Conservation (phyloP, 192 early-diverging fungal species). For the Coemansia pectinata region DNA sequence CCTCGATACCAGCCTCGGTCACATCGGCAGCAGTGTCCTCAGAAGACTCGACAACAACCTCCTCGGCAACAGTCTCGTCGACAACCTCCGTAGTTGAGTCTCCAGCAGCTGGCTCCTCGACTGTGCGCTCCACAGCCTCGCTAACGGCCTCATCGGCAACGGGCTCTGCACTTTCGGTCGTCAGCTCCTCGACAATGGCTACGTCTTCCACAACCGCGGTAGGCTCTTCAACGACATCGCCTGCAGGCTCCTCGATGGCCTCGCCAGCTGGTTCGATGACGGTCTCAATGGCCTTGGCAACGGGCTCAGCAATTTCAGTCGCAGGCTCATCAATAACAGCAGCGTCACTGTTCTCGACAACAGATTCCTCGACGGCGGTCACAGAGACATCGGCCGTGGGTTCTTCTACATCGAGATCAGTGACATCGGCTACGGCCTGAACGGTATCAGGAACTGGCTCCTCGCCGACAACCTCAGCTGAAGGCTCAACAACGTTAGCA, state of each 20-base stretch:
- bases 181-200: neutral
- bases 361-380: neutral
- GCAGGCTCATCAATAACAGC: neutral
- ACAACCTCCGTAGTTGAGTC: neutral
- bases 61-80: neutral
- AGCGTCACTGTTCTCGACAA: neutral
- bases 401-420: neutral
- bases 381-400: neutral
- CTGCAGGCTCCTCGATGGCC: neutral
- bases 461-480: neutral
- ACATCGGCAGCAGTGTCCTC: constrained; percentile 1
- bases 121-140: neutral
- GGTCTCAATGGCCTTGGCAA: neutral
- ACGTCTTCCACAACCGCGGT: neutral
- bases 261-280: neutral
- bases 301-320: neutral
- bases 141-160: neutral
- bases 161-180: neutral
- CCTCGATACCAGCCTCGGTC: neutral
- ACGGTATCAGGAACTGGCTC: neutral
- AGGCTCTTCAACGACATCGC: neutral
- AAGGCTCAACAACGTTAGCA: neutral
- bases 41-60: neutral
- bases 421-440: neutral
- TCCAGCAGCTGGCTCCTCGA: neutral